A percentile compares a stretch with the other conserved stretches of the same genome.
These are phyloP conservation scores for Withania somnifera DNA, from an alignment of 305 asterid species.

Conservation along the genomic window DNA sequence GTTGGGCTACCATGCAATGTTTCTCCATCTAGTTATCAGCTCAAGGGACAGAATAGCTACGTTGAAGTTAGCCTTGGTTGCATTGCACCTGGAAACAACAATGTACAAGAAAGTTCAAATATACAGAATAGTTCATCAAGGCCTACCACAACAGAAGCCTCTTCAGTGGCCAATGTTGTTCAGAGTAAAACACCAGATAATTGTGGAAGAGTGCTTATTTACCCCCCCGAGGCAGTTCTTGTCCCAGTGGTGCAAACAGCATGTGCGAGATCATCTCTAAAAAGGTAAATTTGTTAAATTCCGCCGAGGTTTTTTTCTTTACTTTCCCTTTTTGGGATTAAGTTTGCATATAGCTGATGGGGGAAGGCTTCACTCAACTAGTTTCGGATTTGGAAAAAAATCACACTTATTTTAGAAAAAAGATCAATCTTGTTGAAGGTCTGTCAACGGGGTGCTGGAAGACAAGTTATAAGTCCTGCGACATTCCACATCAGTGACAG, in stretches of 20 bases:
- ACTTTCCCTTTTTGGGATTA: neutral
- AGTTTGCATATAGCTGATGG: neutral
- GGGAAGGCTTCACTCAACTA: neutral
- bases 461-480: neutral
- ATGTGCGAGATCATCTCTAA: slow-evolving; percentile 75
- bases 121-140: slow-evolving; percentile 33
- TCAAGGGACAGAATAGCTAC: slow-evolving; percentile 70
- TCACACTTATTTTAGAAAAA: neutral
- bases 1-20: slow-evolving; percentile 71
- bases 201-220: slow-evolving; percentile 53
- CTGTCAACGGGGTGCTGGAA: neutral
- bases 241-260: slow-evolving; percentile 96
- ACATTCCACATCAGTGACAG: neutral
- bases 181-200: slow-evolving; percentile 39
- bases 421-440: neutral
- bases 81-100: slow-evolving; percentile 28
- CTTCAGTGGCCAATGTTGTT: slow-evolving; percentile 32
- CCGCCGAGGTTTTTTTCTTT: neutral
- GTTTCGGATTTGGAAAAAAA: neutral
- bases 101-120: slow-evolving; percentile 29
- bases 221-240: slow-evolving; percentile 90
- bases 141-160: slow-evolving; percentile 38
- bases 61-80: slow-evolving; percentile 86
- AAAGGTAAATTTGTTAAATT: slow-evolving; percentile 44
- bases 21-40: slow-evolving; percentile 64